phyloP scores from a whole-genome alignment of 2,329 filamentous ascomycete genomes.

The Aspergillus fischeri region DNA sequence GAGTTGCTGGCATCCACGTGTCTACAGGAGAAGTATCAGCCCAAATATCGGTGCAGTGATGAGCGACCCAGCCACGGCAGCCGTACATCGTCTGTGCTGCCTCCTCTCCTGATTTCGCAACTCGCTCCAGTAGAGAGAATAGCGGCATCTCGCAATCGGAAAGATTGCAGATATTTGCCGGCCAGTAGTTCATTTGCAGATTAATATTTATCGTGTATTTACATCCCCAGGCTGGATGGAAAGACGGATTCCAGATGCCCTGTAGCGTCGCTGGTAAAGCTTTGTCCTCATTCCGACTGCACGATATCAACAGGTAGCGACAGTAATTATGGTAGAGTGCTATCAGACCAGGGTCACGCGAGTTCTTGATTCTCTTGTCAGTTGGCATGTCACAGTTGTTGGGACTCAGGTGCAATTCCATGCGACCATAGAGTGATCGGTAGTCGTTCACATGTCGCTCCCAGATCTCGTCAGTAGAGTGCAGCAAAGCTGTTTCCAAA shows the following conservation, averaged over 20 bases:
- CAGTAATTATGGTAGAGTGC: constrained; percentile 52
- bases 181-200: constrained; percentile 61
- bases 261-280: constrained; percentile 49
- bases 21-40: constrained; percentile 53
- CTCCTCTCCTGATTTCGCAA: constrained; percentile 40
- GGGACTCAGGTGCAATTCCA: constrained; percentile 25
- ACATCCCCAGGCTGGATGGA: constrained; percentile 48
- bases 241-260: constrained; percentile 52
- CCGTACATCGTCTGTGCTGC: constrained; percentile 54
- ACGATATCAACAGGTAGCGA: constrained; percentile 53
- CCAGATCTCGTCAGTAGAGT: constrained; percentile 20
- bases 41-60: constrained; percentile 58
- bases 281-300: constrained; percentile 43
- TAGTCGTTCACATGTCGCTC: constrained; percentile 35
- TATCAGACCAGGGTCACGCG: constrained; percentile 51
- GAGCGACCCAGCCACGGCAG: constrained; percentile 53
- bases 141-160: constrained; percentile 41
- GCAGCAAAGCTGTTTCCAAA: constrained; percentile 19
- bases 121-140: constrained; percentile 37
- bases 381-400: constrained; percentile 25
- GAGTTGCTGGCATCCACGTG: constrained; percentile 38
- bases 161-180: constrained; percentile 49
- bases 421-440: constrained; percentile 25
- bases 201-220: constrained; percentile 60
- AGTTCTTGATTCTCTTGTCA: constrained; percentile 23